Evolutionary conservation across 192 early-diverging fungal species (phyloP), one percentile per base, ranked within the genome.

Genomic region (Coemansia sp.): DNA sequence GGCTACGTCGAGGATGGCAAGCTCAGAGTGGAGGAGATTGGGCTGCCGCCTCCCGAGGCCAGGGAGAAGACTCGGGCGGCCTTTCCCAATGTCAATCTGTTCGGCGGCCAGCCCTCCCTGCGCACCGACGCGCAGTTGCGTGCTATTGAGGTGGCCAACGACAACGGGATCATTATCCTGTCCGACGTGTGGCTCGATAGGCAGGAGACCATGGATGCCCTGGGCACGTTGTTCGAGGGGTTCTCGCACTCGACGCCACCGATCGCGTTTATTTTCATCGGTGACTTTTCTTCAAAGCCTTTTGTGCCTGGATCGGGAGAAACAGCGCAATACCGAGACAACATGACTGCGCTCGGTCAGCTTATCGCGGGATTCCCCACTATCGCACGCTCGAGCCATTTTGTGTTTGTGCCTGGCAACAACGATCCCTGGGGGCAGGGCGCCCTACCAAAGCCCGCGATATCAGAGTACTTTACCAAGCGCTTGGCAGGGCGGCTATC

Each of bases 171-270:
- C 50, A 87, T 95, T 0, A 79, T 94, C 12, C 53, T 98, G 36
- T 93, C 93, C 0, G 93, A 98, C 67, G 85, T 98, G 9, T 91
- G 86, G 84, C 85, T 98, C 18, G 95, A 98, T 73, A 79, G 91
- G 66, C 89, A 90, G 21, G 67, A 91, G 85, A 88, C 89, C 2
- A 75, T 95, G 70, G 77, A 82, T 26, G 91, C 93, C 6, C 75
- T 96, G 20, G 74, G 85, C 8, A 80, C 73, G 12, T 78, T 97
- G 13, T 89, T 96, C 56, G 86, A 88, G 33, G 91, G 90, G 16
- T 96, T 91, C 61, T 85, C 86, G 6, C 71, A 77, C 34, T 72
- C 85, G 1, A 79, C 80, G 2, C 76, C 88, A 18, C 95, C 94
- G 8, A 79, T 95, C 5, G 91, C 91, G 14, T 94, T 97, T 70